phyloP scores from a whole-genome alignment of 768 basidiomycete genomes.

The Mycena latifolia region DNA sequence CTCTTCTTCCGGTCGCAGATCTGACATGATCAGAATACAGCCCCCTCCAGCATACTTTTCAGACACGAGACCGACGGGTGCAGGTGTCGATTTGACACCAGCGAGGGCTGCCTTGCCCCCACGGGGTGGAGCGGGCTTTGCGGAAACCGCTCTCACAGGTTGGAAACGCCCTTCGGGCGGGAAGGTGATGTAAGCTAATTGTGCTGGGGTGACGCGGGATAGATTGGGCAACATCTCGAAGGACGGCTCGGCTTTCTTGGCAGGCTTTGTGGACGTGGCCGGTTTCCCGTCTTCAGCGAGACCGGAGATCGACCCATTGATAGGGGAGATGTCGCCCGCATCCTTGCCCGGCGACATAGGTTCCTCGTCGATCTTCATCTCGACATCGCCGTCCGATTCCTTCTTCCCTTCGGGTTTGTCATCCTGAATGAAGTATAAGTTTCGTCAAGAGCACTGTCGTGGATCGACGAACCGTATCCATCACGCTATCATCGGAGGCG shows the following conservation, averaged over 20 bases:
- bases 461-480: conserved; percentile 77
- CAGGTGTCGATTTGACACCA: conserved; percentile 44
- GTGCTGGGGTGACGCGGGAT: conserved; percentile 91
- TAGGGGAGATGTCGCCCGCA: conserved; percentile 66
- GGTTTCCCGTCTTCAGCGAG: conserved; percentile 58
- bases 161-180: conserved; percentile 84
- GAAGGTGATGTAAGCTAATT: conserved; percentile 89
- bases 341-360: conserved; percentile 54
- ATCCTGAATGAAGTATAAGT: conserved; percentile 52
- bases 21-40: conserved; percentile 88
- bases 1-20: conserved; percentile 76
- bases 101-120: conserved; percentile 46
- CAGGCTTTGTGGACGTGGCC: conserved; percentile 52
- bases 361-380: conserved; percentile 82
- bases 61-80: conserved; percentile 51
- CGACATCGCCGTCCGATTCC: conserved; percentile 71
- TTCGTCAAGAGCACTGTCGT: too few relatives aligned
- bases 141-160: conserved; percentile 87
- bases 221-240: conserved; percentile 88
- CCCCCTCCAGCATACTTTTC: conserved; percentile 84
- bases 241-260: conserved; percentile 79
- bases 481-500: conserved; percentile 81
- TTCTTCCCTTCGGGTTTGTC: conserved; percentile 67
- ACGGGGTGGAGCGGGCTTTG: conserved; percentile 52
- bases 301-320: conserved; percentile 65